Percentiles rank a stretch among this genome's conserved stretches.
Conservation (phyloP, 169 alveolate genomes). For the Plasmodium vivax region DNA sequence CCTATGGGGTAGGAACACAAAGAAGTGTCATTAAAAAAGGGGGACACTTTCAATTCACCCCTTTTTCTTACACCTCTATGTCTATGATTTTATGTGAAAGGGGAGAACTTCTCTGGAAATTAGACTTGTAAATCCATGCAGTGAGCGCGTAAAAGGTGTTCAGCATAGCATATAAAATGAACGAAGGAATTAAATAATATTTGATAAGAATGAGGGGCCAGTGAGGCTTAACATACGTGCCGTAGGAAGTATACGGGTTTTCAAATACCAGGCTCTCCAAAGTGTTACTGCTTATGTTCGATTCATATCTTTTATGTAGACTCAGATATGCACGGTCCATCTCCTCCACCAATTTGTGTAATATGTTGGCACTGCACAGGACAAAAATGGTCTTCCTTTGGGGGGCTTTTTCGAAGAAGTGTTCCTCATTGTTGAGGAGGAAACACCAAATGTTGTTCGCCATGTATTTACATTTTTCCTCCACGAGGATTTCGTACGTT, state of each 20-base stretch:
- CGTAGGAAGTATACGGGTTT: conserved; percentile 62
- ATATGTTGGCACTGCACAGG: conserved; percentile 36
- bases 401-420: conserved; percentile 15
- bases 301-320: conserved; percentile 19
- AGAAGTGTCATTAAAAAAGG: too few relatives aligned
- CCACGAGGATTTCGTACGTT: conserved; percentile 38
- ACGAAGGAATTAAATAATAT: conserved; percentile 49
- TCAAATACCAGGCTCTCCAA: neutral
- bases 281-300: neutral
- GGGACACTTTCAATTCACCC: neutral
- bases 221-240: conserved; percentile 46
- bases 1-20: too few relatives aligned
- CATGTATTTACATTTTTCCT: conserved; percentile 50
- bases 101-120: conserved; percentile 2
- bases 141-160: conserved; percentile 15
- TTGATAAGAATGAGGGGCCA: conserved; percentile 68
- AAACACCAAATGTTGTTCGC: conserved; percentile 67
- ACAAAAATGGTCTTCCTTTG: conserved; percentile 14
- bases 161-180: conserved; percentile 32
- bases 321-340: conserved; percentile 1
- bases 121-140: conserved; percentile 49
- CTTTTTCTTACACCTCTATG: conserved; percentile 19
- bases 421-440: conserved; percentile 32
- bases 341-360: conserved; percentile 8
- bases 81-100: conserved; percentile 21